Evolutionary conservation across 2,329 filamentous ascomycete species (phyloP), one percentile per base, ranked within the genome.

Genomic region (Beauveria rudraprayagi): DNA sequence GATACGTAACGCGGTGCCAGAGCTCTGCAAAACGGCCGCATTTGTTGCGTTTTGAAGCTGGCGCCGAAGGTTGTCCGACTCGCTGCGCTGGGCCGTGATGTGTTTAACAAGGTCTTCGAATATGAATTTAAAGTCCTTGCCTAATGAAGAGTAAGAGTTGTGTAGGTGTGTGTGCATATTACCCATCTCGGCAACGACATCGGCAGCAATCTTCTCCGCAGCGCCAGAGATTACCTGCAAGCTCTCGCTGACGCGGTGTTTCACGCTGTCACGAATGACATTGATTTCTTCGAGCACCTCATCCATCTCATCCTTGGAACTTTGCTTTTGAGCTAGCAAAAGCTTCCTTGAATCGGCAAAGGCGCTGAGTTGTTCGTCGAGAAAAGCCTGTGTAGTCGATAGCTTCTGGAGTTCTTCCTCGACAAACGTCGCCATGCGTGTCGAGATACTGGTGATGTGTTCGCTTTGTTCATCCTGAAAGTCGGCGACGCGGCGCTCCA

Each of bases 231-330:
- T 85, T 28, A 91, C 87, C 68, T 91, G 87, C 48, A 97, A 79
- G 9, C 92, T 93, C 69, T 92, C 87, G 2, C 91, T 90, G 53
- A 97, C 90, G 64, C 89, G 88, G 54, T 83, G 80, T 77, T 97
- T 97, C 56, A 97, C 91, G 58, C 90, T 87, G 71, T 96, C 90
- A 24, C 93, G 85, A 26, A 97, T 80, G n/a, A 84, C 85, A 71
- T 92, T 92, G 71, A 97, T 96, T 71, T 96, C 93, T 68, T 94
- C 90, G 10, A 99, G 80, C 1, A 96, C 88, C n/a, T 84, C 79
- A 67, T 97, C 92, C 90, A 97, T 92, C 61, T 92, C 89, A 53
- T 92, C 86, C 68, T 89, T 90, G 3, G 91, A 88, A 64, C 81
- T 79, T 26, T 82, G 78, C 61, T 86, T 89, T 68, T 89, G 86